Evolutionary conservation across 164 flowering plant species (phyloP).

Genomic region (Chimonanthus praecox): DNA sequence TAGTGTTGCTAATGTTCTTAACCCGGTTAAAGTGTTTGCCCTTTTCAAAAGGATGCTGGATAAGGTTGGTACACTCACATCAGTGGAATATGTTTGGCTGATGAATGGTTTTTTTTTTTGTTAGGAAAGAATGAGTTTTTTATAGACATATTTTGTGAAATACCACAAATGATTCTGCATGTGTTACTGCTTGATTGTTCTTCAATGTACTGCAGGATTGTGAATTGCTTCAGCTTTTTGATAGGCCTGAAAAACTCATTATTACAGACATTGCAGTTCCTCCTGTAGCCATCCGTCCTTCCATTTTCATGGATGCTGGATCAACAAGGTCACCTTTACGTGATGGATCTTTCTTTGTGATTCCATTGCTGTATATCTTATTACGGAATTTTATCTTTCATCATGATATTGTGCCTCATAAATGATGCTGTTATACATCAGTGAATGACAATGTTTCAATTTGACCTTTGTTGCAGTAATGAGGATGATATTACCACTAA

Average conservation of each 20-base stretch:
- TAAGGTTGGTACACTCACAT: slow-evolving; percentile 43
- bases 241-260: slow-evolving; percentile 86
- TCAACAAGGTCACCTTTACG: slow-evolving; percentile 39
- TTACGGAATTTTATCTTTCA: neutral
- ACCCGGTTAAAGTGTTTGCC: slow-evolving; percentile 46
- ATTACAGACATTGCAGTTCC: slow-evolving; percentile 75
- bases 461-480: slow-evolving; percentile 56
- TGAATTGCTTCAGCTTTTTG: slow-evolving; percentile 69
- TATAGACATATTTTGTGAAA: too few relatives aligned
- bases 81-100: neutral
- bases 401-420: neutral
- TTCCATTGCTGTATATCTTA: neutral
- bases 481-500: slow-evolving; percentile 77
- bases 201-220: slow-evolving; percentile 54
- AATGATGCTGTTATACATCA: neutral
- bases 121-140: too few relatives aligned
- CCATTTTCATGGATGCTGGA: slow-evolving; percentile 61
- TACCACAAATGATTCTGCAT: neutral
- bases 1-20: slow-evolving; percentile 30
- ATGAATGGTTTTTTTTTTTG: neutral
- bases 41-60: slow-evolving; percentile 71
- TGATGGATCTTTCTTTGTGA: neutral
- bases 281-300: slow-evolving; percentile 83
- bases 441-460: slow-evolving; percentile 1
- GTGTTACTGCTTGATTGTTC: neutral